Conservation (phyloP, 768 basidiomycete species). For the Candolleomyces eurysporus region DNA sequence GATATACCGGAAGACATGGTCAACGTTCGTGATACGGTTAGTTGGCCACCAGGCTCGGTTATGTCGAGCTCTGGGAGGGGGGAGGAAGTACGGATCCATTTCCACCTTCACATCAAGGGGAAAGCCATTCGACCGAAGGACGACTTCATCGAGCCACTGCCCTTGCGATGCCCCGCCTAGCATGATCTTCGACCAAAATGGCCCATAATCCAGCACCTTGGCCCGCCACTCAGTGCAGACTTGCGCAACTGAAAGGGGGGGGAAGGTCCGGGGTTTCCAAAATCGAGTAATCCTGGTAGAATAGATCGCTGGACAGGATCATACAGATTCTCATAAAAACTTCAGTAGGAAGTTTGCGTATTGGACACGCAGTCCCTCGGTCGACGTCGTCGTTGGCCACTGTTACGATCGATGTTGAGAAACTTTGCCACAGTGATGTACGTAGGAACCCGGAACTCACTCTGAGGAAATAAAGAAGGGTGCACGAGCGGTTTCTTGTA, state of each 20-base stretch:
- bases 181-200: not conserved
- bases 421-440: not conserved
- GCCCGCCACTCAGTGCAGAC: not conserved
- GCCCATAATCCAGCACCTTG: not conserved
- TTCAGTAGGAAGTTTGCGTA: not conserved
- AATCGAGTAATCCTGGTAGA: not conserved
- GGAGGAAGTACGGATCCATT: not conserved
- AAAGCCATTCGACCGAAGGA: not conserved
- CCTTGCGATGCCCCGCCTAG: not conserved
- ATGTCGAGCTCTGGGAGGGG: not conserved
- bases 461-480: too few relatives aligned
- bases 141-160: not conserved
- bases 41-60: too few relatives aligned
- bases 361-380: not conserved
- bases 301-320: not conserved
- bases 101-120: not conserved
- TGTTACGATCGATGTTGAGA: not conserved
- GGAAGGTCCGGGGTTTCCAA: not conserved
- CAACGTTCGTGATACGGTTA: not conserved
- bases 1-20: not conserved
- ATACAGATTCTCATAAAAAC: not conserved
- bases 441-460: too few relatives aligned
- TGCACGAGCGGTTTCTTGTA: too few relatives aligned
- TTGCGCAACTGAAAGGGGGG: not conserved
- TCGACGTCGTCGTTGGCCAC: not conserved